Conservation (phyloP, 352 stramenopile genomes). For the Globisporangium barbulae region DNA sequence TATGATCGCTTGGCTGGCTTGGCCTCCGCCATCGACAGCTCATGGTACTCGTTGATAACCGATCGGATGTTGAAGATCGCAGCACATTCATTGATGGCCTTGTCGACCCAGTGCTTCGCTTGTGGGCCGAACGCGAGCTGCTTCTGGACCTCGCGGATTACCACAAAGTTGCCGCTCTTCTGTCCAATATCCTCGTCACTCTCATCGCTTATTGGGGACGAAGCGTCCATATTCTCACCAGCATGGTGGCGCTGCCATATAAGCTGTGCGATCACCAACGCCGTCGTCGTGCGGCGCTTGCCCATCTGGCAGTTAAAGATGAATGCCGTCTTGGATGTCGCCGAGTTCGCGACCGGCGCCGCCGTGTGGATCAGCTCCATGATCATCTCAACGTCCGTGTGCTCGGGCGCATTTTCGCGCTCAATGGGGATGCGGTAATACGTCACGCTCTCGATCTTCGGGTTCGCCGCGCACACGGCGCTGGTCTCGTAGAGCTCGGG, state of each 20-base stretch:
- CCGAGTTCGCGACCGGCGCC: slow-evolving; percentile 17
- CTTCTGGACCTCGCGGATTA: slow-evolving; percentile 64
- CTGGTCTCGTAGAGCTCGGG: slow-evolving; percentile 60
- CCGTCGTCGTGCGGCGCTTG: slow-evolving; percentile 78
- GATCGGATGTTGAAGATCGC: slow-evolving; percentile 76
- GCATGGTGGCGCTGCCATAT: slow-evolving; percentile 52
- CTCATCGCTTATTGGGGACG: not conserved
- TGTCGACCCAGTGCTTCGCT: slow-evolving; percentile 77
- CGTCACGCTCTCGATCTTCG: slow-evolving; percentile 41
- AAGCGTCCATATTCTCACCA: slow-evolving; percentile 8
- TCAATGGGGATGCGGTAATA: slow-evolving; percentile 81
- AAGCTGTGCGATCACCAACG: slow-evolving; percentile 63
- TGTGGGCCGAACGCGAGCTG: slow-evolving; percentile 44
- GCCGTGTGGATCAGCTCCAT: slow-evolving; percentile 51
- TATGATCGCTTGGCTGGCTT: slow-evolving; percentile 81
- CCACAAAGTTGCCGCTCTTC: slow-evolving; percentile 53
- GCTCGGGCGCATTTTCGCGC: slow-evolving; percentile 77
- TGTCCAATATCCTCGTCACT: not conserved
- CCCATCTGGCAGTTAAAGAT: slow-evolving; percentile 90
- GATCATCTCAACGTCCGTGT: slow-evolving; percentile 65
- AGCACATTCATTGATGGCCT: slow-evolving; percentile 61
- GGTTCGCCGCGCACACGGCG: slow-evolving; percentile 27
- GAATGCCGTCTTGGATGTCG: slow-evolving; percentile 57
- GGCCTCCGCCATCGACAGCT: slow-evolving; percentile 65
- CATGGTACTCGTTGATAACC: slow-evolving; percentile 78